Percentiles rank a stretch among this genome's conserved stretches.
These are phyloP conservation scores for Sugiyamaella sp. DNA, from an alignment of 1,139 yeast species.

Conservation along the genomic window DNA sequence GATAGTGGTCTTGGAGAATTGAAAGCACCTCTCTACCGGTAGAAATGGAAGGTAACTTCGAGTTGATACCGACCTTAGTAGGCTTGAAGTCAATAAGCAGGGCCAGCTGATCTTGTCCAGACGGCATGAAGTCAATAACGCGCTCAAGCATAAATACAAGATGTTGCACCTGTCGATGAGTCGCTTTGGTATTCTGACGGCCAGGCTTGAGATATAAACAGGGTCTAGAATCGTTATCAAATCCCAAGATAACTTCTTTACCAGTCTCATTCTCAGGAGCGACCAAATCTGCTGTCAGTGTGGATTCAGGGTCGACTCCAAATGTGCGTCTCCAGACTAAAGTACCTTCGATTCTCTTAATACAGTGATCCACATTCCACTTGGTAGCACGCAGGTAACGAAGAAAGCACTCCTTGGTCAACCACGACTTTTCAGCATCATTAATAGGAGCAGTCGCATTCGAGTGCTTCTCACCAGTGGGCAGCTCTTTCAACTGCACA, in stretches of 20 bases:
- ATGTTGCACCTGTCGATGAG: slow-evolving; percentile 88
- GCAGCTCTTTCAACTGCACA: slow-evolving; percentile 49
- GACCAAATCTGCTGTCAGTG: slow-evolving; percentile 64
- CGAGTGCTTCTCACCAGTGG: slow-evolving; percentile 45
- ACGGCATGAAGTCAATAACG: slow-evolving; percentile 90
- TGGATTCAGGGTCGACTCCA: slow-evolving; percentile 66
- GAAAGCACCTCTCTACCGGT: slow-evolving; percentile 81
- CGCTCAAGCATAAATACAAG: slow-evolving; percentile 89
- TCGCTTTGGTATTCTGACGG: slow-evolving; percentile 86
- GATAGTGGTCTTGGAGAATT: slow-evolving; percentile 92
- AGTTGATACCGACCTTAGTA: slow-evolving; percentile 54
- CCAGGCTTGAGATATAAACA: slow-evolving; percentile 90
- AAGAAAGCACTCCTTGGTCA: slow-evolving; percentile 83
- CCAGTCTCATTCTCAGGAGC: slow-evolving; percentile 81
- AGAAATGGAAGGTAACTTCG: slow-evolving; percentile 81
- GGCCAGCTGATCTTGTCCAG: slow-evolving; percentile 92
- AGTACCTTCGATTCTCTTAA: slow-evolving; percentile 72
- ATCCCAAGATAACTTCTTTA: slow-evolving; percentile 85
- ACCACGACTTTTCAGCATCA: slow-evolving; percentile 80
- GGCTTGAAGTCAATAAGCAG: slow-evolving; percentile 86
- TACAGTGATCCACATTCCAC: slow-evolving; percentile 76
- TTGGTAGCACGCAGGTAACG: slow-evolving; percentile 90
- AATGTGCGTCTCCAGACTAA: slow-evolving; percentile 91
- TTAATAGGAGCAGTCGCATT: slow-evolving; percentile 46
- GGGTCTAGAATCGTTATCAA: slow-evolving; percentile 85